Evolutionary conservation across 1,284 basidiomycete species (phyloP).

Genomic region (Kwoniella shivajii): DNA sequence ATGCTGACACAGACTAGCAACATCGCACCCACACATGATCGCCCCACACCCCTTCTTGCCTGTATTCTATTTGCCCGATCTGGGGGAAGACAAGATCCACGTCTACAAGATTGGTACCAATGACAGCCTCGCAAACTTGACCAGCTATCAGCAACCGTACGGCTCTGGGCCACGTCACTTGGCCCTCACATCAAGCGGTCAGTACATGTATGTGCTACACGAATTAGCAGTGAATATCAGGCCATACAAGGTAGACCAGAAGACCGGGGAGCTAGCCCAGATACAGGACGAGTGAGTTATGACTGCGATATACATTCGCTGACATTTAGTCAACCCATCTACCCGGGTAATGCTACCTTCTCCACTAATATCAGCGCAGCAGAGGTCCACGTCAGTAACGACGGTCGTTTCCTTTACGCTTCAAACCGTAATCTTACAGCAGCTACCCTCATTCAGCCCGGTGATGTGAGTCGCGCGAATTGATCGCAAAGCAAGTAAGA

Average conservation of each 20-base stretch:
- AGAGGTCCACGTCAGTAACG: conserved; percentile 7
- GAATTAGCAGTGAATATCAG: conserved; percentile 6
- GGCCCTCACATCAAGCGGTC: conserved; percentile 4
- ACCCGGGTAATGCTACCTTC: conserved; percentile 4
- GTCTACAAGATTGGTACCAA: conserved; percentile 4
- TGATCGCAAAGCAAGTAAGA: neutral
- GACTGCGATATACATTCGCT: neutral
- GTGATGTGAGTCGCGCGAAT: conserved; percentile 1
- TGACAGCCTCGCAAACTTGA: conserved; percentile 3
- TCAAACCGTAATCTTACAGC: conserved; percentile 5
- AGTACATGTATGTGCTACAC: conserved; percentile 7
- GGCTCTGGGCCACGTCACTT: conserved; percentile 5
- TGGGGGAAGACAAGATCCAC: conserved; percentile 3
- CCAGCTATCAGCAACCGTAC: conserved; percentile 4
- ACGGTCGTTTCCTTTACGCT: conserved; percentile 9
- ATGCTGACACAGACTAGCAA: neutral
- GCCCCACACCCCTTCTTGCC: conserved; percentile 4
- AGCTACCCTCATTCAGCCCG: neutral
- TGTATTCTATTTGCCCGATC: conserved; percentile 7
- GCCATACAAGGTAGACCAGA: conserved; percentile 6
- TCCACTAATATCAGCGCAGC: conserved; percentile 5
- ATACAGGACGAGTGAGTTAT: conserved; percentile 7
- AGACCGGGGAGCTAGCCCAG: neutral
- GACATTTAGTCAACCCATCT: conserved; percentile 7
- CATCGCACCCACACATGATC: conserved; percentile 8